phyloP scores from a whole-genome alignment of 495 filamentous ascomycete species.

The Thermothielavioides terrestris region DNA sequence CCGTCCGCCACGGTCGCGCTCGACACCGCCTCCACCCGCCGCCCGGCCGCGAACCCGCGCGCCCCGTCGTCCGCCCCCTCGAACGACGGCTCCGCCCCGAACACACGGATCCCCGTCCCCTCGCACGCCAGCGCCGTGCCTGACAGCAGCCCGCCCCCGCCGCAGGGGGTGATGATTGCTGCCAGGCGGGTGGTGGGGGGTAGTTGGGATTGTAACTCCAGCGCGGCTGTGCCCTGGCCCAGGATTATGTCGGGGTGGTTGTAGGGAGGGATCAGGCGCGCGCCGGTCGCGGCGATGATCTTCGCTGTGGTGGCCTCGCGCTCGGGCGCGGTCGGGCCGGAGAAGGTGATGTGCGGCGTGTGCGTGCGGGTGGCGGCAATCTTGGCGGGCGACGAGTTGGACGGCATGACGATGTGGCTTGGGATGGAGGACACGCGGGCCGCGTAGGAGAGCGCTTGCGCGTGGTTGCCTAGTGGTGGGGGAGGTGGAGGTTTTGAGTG shows the following conservation, averaged over 20 bases:
- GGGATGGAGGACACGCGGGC: constrained; percentile 52
- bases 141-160: constrained; percentile 80
- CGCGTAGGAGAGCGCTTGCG: constrained; percentile 86
- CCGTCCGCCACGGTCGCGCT: constrained; percentile 86
- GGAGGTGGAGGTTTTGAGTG: not conserved
- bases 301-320: constrained; percentile 65
- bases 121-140: constrained; percentile 71
- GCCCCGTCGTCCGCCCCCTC: constrained; percentile 77
- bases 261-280: constrained; percentile 77
- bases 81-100: constrained; percentile 85
- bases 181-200: constrained; percentile 36
- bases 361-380: constrained; percentile 71
- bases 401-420: constrained; percentile 85
- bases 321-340: constrained; percentile 69
- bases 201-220: constrained; percentile 56
- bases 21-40: constrained; percentile 56
- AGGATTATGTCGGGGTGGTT: constrained; percentile 86
- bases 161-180: constrained; percentile 78
- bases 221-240: constrained; percentile 77
- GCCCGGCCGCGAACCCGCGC: constrained; percentile 53
- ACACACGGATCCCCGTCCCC: constrained; percentile 59
- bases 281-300: constrained; percentile 60
- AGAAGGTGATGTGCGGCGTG: constrained; percentile 73
- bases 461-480: constrained; percentile 64
- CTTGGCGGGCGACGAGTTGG: constrained; percentile 72